Conservation (phyloP, 805 yeast genomes). For the Saitoella complicata region DNA sequence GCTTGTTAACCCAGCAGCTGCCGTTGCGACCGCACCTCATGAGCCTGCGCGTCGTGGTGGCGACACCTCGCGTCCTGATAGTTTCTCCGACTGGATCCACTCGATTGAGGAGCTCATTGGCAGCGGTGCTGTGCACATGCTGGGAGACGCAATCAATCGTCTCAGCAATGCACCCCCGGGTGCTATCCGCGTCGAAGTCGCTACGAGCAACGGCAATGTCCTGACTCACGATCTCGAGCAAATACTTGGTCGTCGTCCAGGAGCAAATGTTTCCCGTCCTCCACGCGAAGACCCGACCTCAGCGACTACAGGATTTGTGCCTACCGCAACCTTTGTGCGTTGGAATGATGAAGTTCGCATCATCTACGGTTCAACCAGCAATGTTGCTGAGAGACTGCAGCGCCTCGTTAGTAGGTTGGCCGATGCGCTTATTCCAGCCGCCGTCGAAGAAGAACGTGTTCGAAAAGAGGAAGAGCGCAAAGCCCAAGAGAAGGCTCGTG, state of each 20-base stretch:
- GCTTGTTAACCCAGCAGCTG: neutral
- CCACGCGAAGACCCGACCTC: slow-evolving; percentile 12
- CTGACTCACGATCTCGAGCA: slow-evolving; percentile 8
- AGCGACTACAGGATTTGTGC: slow-evolving; percentile 10
- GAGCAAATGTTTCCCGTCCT: slow-evolving; percentile 1
- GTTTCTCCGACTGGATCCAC: slow-evolving; percentile 19
- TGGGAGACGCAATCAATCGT: neutral
- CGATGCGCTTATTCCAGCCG: slow-evolving; percentile 13
- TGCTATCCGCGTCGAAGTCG: neutral
- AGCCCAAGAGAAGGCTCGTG: slow-evolving; percentile 5
- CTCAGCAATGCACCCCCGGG: neutral
- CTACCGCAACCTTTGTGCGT: slow-evolving; percentile 40
- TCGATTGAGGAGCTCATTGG: slow-evolving; percentile 2
- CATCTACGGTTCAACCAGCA: slow-evolving; percentile 31
- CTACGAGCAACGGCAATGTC: neutral
- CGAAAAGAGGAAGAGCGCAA: slow-evolving; percentile 9
- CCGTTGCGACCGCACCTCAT: neutral
- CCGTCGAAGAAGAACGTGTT: slow-evolving; percentile 11
- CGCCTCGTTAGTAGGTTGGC: slow-evolving; percentile 14
- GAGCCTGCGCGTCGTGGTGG: neutral
- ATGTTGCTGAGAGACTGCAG: slow-evolving; percentile 16
- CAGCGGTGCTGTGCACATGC: neutral
- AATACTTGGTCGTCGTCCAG: slow-evolving; percentile 4
- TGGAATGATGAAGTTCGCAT: slow-evolving; percentile 47
- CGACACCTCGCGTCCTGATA: slow-evolving; percentile 21